These are phyloP conservation scores for Rheum nobile DNA, from an alignment of 148 eudicot species.

Conservation along the genomic window DNA sequence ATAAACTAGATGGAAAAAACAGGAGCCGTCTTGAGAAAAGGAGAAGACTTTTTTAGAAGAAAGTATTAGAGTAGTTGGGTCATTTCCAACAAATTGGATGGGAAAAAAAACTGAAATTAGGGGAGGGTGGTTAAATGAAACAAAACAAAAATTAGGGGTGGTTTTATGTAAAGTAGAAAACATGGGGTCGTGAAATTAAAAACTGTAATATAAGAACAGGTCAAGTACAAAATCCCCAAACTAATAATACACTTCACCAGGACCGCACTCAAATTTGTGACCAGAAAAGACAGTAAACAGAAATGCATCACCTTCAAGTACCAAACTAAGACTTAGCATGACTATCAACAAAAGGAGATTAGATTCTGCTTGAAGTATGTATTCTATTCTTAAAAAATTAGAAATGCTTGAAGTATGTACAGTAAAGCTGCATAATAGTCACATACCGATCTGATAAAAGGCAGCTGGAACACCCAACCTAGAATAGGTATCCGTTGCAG, in stretches of 20 bases:
- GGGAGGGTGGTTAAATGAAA: background rate
- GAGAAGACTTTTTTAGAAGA: too few relatives aligned
- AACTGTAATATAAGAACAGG: background rate
- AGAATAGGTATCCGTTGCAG: constrained; percentile 82
- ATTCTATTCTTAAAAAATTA: too few relatives aligned
- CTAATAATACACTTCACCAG: background rate
- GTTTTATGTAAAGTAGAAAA: too few relatives aligned
- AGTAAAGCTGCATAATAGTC: background rate
- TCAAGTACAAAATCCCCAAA: background rate
- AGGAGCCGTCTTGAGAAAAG: too few relatives aligned
- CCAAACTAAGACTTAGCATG: background rate
- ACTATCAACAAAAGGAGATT: background rate
- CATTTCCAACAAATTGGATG: background rate
- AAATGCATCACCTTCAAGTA: background rate
- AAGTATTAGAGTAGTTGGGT: background rate
- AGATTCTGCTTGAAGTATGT: too few relatives aligned
- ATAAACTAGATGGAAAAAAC: too few relatives aligned
- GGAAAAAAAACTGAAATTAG: too few relatives aligned
- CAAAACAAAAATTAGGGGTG: background rate
- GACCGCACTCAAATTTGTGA: background rate
- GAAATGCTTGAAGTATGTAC: background rate
- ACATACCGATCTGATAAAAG: constrained; percentile 81
- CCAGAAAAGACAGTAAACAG: background rate
- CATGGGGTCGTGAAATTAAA: background rate
- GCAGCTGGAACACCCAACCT: constrained; percentile 91